Conservation (phyloP, 1,284 basidiomycete species). For the Apiotrichum siamense region DNA sequence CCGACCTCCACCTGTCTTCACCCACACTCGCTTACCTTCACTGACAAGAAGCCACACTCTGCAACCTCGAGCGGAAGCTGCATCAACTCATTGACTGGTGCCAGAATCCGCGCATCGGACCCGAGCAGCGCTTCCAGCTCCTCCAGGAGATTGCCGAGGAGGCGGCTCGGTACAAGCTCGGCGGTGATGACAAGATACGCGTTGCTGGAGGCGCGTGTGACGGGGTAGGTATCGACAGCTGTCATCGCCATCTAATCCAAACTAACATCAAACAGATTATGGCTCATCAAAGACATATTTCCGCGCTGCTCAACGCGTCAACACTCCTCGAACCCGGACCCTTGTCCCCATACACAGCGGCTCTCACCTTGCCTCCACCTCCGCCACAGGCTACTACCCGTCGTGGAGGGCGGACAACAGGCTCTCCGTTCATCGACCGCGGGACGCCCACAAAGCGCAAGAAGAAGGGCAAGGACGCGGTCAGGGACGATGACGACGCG, state of each 20-base stretch:
- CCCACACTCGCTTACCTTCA: neutral
- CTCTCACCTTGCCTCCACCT: constrained; percentile 58
- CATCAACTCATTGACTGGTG: constrained; percentile 67
- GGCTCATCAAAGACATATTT: constrained; percentile 63
- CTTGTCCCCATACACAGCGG: constrained; percentile 53
- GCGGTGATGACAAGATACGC: constrained; percentile 97
- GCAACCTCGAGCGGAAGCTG: constrained; percentile 71
- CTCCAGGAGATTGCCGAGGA: constrained; percentile 92
- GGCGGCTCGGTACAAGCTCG: constrained; percentile 81
- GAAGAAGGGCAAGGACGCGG: constrained; percentile 24
- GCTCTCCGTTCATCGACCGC: constrained; percentile 33
- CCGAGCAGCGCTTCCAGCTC: constrained; percentile 76
- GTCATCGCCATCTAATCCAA: no score
- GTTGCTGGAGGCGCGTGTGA: constrained; percentile 93
- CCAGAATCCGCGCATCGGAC: constrained; percentile 58
- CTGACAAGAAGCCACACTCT: constrained; percentile 57
- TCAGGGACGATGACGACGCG: constrained; percentile 41
- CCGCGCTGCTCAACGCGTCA: constrained; percentile 39
- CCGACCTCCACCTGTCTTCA: neutral
- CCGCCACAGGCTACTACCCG: constrained; percentile 51
- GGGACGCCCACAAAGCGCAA: constrained; percentile 42
- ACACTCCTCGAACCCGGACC: constrained; percentile 50
- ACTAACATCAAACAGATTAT: constrained; percentile 53
- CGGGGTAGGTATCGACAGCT: constrained; percentile 54
- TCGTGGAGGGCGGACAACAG: constrained; percentile 33